Base-by-base conservation (phyloP, 2,329 filamentous ascomycete genomes). In the Aspergillus unguis region DNA sequence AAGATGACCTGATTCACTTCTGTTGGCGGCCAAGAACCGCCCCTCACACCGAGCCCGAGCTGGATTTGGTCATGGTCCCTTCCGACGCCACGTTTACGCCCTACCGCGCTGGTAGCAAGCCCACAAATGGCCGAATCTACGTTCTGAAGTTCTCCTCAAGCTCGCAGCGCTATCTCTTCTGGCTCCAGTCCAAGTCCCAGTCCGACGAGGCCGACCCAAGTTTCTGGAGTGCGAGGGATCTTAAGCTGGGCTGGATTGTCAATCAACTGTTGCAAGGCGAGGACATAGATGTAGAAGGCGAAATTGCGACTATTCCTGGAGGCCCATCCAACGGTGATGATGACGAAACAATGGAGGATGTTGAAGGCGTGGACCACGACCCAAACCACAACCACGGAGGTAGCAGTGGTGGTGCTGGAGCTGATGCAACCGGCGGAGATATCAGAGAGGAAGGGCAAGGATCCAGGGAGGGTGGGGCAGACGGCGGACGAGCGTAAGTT, bases 401-500 rank as follows among this genome's bases (percentile, higher is more conserved):
- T 54, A 83, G 81, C 59, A 86, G 85, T 62, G 91, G 91, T 55
- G 92, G 92, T 59, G 92, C 92, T 55, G 92, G 91, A 32, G 77
- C 88, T 51, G 91, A 82, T 72, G 92, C 92, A 48, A 96, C 92
- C 2, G 92, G 92, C 52, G 92, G 92, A 58, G 92, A 99, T 70
- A 77, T 96, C 62, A 84, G 92, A 73, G 86, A 95, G 72, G 94
- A 97, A 73, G 94, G 94, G 53, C 85, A 90, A 71, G 85, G 84
- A 62, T 85, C 92, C 59, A 83, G 95, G 76, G 91, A 96, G 74
- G 94, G 92, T 55, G 94, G 95, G 70, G 90, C 90, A 63, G 94
- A 97, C 75, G 94, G 95, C 68, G 95, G 90, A 77, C 85, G 94
- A 96, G 94, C 92, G 94, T 99, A 97, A 92, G 95, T 99, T 99